A percentile compares a stretch with the other conserved stretches of the same genome.
These are phyloP conservation scores for Cryptococcus floricola DNA, from an alignment of 1,284 basidiomycete species.

Conservation along the genomic window DNA sequence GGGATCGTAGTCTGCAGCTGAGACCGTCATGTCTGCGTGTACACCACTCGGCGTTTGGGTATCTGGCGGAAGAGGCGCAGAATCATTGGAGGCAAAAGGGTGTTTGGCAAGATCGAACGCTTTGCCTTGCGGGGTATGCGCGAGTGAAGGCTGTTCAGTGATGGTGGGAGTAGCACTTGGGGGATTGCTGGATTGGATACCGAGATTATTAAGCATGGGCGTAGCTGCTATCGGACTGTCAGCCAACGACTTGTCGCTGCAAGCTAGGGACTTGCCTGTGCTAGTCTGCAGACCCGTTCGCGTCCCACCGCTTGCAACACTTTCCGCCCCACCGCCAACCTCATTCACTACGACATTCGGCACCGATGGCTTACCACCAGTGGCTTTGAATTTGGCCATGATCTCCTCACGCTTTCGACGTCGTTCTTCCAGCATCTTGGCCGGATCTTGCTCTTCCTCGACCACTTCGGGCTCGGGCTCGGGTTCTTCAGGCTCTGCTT, in stretches of 20 bases:
- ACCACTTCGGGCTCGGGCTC: slow-evolving; percentile 34
- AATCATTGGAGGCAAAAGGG: slow-evolving; percentile 14
- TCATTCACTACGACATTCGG: slow-evolving; percentile 1
- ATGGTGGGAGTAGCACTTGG: slow-evolving; percentile 21
- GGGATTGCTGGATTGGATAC: slow-evolving; percentile 17
- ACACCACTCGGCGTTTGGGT: slow-evolving; percentile 30
- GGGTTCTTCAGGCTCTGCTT: slow-evolving; percentile 5
- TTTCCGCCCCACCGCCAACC: slow-evolving; percentile 32
- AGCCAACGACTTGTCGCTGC: not conserved
- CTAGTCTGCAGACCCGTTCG: slow-evolving; percentile 29
- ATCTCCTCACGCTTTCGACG: slow-evolving; percentile 77
- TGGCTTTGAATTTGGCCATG: slow-evolving; percentile 67
- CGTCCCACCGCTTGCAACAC: slow-evolving; percentile 33
- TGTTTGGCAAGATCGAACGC: slow-evolving; percentile 41
- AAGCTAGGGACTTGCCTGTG: slow-evolving; percentile 21
- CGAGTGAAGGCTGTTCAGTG: slow-evolving; percentile 28
- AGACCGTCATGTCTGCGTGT: slow-evolving; percentile 64
- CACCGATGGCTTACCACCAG: slow-evolving; percentile 18
- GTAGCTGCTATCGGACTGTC: slow-evolving; percentile 26
- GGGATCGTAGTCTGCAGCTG: slow-evolving; percentile 90
- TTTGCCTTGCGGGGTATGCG: slow-evolving; percentile 35
- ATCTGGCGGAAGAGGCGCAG: slow-evolving; percentile 13
- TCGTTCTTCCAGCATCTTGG: slow-evolving; percentile 71
- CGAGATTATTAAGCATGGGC: slow-evolving; percentile 30
- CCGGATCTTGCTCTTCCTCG: slow-evolving; percentile 58